Conservation (phyloP, 1,139 yeast genomes). For the Trichomonascaceae sp. region DNA sequence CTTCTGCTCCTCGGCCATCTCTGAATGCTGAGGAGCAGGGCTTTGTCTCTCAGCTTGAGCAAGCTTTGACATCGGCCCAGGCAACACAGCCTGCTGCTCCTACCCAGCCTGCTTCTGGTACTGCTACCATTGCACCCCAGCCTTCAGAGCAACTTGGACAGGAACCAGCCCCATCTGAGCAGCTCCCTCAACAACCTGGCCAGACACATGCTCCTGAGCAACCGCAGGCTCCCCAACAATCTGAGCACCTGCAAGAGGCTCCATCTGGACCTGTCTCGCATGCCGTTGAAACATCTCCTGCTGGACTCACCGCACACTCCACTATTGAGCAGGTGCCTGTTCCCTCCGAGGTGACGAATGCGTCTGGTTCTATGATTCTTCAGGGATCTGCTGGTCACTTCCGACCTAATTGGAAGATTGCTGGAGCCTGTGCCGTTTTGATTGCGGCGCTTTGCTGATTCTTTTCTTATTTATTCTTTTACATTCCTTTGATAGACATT, state of each 20-base stretch:
- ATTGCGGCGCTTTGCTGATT: no score
- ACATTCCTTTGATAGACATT: no score
- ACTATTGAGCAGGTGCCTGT: not conserved
- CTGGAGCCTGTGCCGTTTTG: no score
- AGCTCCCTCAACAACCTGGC: not conserved
- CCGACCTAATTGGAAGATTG: not conserved
- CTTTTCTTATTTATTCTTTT: no score
- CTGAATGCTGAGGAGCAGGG: not conserved
- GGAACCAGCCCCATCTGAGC: not conserved
- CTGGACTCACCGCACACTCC: no score
- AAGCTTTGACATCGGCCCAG: no score
- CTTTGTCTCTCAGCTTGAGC: no score
- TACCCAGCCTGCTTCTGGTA: not conserved
- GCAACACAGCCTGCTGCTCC: not conserved
- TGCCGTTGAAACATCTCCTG: conserved; percentile 15
- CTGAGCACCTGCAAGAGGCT: no score
- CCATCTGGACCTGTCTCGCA: conserved; percentile 8
- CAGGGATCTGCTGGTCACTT: not conserved
- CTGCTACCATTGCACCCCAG: not conserved
- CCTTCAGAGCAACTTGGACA: conserved; percentile 1
- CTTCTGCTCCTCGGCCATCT: not conserved
- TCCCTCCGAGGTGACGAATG: not conserved
- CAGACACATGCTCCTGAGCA: no score
- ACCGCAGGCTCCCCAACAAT: no score
- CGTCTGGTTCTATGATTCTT: conserved; percentile 2